Conservation (phyloP, 441 rosid genomes). For the Arabidopsis lyrata region DNA sequence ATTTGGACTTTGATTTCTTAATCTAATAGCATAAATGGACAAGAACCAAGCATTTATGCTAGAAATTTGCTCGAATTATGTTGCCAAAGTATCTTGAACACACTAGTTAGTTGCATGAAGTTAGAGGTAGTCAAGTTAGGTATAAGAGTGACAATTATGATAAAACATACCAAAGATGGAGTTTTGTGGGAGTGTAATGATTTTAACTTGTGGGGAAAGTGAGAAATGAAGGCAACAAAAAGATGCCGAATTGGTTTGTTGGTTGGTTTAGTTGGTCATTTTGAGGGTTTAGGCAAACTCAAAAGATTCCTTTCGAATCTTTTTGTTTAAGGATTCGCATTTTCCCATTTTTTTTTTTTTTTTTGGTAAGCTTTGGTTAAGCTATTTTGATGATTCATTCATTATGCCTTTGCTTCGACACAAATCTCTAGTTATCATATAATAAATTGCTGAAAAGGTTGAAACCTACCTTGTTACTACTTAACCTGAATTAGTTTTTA, state of each 20-base stretch:
- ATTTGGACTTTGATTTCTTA: background rate
- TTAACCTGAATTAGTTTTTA: background rate
- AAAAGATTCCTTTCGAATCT: constrained; percentile 39
- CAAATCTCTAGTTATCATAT: constrained; percentile 27
- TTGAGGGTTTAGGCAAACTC: constrained; percentile 30
- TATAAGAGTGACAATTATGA: constrained; percentile 2
- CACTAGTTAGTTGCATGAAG: background rate
- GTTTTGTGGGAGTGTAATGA: constrained; percentile 23
- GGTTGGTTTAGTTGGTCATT: constrained; percentile 35
- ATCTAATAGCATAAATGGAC: background rate
- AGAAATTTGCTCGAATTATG: background rate
- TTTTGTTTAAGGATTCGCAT: constrained; percentile 39
- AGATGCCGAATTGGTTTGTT: constrained; percentile 38
- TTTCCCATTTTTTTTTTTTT: background rate
- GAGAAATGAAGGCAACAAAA: constrained; percentile 33
- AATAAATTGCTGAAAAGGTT: background rate
- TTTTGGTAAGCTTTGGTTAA: constrained; percentile 32
- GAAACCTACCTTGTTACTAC: constrained; percentile 13
- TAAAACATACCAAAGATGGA: constrained; percentile 1
- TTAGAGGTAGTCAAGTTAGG: background rate
- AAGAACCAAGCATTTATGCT: constrained; percentile 9
- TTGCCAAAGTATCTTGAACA: background rate
- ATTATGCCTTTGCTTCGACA: constrained; percentile 38
- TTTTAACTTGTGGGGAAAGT: constrained; percentile 36
- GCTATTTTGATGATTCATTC: constrained; percentile 40